Conservation (phyloP, 2,329 filamentous ascomycete genomes). For the Neocucurbitaria cava region DNA sequence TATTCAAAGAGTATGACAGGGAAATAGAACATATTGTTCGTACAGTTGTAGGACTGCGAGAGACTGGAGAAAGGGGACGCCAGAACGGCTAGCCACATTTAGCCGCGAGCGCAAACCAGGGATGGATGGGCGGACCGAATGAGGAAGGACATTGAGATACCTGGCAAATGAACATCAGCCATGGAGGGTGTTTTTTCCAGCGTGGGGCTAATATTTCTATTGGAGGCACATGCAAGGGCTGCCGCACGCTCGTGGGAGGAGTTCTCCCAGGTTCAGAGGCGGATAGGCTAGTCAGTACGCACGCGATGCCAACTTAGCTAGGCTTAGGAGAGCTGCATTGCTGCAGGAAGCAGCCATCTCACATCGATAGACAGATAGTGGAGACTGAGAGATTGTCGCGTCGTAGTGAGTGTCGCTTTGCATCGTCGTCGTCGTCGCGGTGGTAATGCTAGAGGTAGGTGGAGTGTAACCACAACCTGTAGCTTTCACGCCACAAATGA, state of each 20-base stretch:
- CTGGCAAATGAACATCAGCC: not conserved
- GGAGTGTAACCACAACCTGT: too few species aligned
- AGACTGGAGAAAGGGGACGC: conserved; percentile 4
- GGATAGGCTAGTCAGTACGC: not conserved
- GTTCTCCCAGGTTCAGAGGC: not conserved
- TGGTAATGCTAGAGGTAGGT: too few species aligned
- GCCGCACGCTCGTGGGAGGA: not conserved
- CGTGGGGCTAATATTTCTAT: not conserved
- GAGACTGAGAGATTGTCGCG: too few species aligned
- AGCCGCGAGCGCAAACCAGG: conserved; percentile 18
- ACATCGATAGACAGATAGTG: not conserved
- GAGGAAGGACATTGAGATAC: conserved; percentile 22
- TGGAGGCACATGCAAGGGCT: not conserved
- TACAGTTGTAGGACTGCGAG: not conserved
- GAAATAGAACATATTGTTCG: not conserved
- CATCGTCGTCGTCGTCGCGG: too few species aligned
- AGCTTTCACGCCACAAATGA: too few species aligned
- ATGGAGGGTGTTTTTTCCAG: not conserved
- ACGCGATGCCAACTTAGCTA: not conserved
- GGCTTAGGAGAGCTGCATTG: not conserved
- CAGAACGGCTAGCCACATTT: conserved; percentile 30
- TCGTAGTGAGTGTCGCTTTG: not conserved
- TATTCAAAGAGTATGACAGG: not conserved
- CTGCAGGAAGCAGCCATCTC: not conserved
- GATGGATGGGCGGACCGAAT: conserved; percentile 14